Conservation (phyloP, 495 filamentous ascomycete genomes). For the Penicillium bovifimosum region DNA sequence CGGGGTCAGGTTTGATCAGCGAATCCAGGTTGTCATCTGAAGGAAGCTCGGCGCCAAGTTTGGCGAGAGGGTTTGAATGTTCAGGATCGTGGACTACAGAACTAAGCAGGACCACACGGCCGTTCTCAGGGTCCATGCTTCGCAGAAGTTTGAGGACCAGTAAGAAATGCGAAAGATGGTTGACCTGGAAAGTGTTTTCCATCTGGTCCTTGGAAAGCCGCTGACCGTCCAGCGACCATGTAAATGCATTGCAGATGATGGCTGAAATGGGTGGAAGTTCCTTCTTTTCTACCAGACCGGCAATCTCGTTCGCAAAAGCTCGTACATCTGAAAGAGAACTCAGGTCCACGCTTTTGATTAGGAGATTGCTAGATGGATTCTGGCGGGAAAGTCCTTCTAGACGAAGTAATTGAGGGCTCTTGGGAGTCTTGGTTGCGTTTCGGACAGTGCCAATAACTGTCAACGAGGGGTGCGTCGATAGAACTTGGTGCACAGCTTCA, state of each 20-base stretch:
- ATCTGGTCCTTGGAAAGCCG: constrained; percentile 31
- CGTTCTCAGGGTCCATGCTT: constrained; percentile 38
- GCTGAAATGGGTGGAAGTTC: constrained; percentile 38
- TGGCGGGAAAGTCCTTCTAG: not conserved
- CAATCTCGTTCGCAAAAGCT: constrained; percentile 22
- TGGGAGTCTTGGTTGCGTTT: constrained; percentile 16
- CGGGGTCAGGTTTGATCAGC: constrained; percentile 12
- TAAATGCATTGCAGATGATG: constrained; percentile 42
- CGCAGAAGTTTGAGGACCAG: constrained; percentile 39
- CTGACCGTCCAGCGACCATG: constrained; percentile 19
- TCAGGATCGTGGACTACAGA: constrained; percentile 38
- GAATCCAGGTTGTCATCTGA: constrained; percentile 9
- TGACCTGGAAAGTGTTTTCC: constrained; percentile 42
- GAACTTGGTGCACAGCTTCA: constrained; percentile 29
- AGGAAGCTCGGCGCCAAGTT: constrained; percentile 9
- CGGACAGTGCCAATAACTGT: constrained; percentile 40
- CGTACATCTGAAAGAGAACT: constrained; percentile 33
- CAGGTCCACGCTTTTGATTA: constrained; percentile 35
- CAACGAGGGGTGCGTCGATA: constrained; percentile 25
- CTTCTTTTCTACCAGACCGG: constrained; percentile 25
- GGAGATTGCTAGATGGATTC: constrained; percentile 13
- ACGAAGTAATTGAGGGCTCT: not conserved
- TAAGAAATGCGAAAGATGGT: constrained; percentile 41
- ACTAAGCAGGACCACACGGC: constrained; percentile 38
- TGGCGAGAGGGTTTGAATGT: constrained; percentile 8